Percentiles rank a stretch among this genome's conserved stretches.
phyloP scores from a whole-genome alignment of 2,329 filamentous ascomycete species.

The Stagonosporopsis chrysanthemi region DNA sequence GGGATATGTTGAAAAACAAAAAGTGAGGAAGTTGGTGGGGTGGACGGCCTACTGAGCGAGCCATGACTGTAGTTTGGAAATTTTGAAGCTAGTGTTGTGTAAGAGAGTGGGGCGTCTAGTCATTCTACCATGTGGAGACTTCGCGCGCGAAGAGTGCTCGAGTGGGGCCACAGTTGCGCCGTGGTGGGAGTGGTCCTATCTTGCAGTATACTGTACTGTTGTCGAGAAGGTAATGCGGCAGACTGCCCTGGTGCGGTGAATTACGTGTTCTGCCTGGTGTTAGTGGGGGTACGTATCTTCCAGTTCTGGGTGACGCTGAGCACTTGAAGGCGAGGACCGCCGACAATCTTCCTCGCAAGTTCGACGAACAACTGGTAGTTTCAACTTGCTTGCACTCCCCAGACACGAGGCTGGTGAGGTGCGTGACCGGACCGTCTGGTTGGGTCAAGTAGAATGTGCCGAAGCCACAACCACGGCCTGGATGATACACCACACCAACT shows the following conservation, averaged over 20 bases:
- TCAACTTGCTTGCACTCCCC: not conserved
- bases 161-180: not conserved
- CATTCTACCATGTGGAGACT: not conserved
- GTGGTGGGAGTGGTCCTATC: not conserved
- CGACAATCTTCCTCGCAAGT: not conserved
- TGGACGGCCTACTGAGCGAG: no score
- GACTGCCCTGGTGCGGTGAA: not conserved
- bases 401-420: not conserved
- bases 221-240: not conserved
- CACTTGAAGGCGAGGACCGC: not conserved
- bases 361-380: not conserved
- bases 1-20: not conserved
- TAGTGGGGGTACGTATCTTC: no score
- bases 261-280: not conserved
- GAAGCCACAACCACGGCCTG: constrained; percentile 1
- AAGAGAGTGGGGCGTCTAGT: constrained; percentile 3
- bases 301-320: not conserved
- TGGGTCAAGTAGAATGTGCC: constrained; percentile 3
- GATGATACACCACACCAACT: constrained; percentile 9
- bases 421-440: not conserved
- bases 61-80: not conserved
- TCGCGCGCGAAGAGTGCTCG: not conserved
- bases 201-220: not conserved
- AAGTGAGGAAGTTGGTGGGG: no score
- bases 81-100: constrained; percentile 1